A percentile compares a stretch with the other conserved stretches of the same genome.
Evolutionary conservation across 2,329 filamentous ascomycete species (phyloP).

Genomic region (Penicillium nordicum): DNA sequence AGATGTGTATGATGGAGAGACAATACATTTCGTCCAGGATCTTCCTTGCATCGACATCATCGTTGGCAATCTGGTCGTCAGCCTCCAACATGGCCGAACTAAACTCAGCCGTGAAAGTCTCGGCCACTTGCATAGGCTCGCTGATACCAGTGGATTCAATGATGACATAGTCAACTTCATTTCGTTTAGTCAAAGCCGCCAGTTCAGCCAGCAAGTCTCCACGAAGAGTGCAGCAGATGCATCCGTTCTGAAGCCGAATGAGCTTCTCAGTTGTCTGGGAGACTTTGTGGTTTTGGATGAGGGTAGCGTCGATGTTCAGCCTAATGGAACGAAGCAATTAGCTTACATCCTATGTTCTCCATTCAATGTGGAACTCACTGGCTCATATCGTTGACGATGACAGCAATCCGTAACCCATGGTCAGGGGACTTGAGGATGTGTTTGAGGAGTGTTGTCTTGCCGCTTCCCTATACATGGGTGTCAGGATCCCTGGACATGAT

Average conservation of each 20-base stretch:
- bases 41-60: conserved; percentile 44
- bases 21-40: conserved; percentile 48
- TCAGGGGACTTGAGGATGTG: conserved; percentile 63
- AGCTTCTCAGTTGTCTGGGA: conserved; percentile 62
- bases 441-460: conserved; percentile 68
- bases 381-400: conserved; percentile 72
- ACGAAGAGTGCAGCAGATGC: conserved; percentile 72
- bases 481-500: neutral
- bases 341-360: neutral
- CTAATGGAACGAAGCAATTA: conserved; percentile 33
- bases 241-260: conserved; percentile 67
- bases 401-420: conserved; percentile 65
- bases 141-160: conserved; percentile 71
- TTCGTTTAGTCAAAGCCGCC: conserved; percentile 59
- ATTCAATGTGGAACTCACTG: conserved; percentile 42
- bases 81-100: conserved; percentile 47
- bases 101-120: conserved; percentile 63
- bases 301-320: conserved; percentile 63
- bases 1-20: neutral
- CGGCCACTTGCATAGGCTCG: conserved; percentile 69
- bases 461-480: conserved; percentile 53
- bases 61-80: conserved; percentile 45
- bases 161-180: conserved; percentile 66
- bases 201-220: conserved; percentile 69
- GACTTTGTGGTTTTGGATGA: conserved; percentile 57